Conservation (phyloP, 768 basidiomycete species). For the Tubosaeta sp. region DNA sequence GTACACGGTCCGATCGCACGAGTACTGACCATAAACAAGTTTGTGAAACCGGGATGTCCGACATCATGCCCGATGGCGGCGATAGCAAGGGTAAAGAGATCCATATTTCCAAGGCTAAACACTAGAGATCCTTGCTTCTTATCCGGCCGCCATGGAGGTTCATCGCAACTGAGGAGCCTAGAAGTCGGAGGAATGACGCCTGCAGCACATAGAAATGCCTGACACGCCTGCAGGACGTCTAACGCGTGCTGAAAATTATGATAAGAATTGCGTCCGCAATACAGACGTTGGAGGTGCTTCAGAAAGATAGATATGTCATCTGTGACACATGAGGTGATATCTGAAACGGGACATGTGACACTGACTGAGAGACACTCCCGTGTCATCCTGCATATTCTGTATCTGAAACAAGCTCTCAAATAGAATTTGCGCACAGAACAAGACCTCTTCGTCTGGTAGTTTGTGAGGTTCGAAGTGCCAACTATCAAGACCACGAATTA, state of each 20-base stretch:
- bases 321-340: constrained; percentile 30
- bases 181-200: constrained; percentile 78
- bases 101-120: constrained; percentile 53
- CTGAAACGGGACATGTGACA: constrained; percentile 21
- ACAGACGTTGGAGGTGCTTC: constrained; percentile 85
- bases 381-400: constrained; percentile 62
- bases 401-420: constrained; percentile 84
- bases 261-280: constrained; percentile 88
- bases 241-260: constrained; percentile 98
- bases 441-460: constrained; percentile 76
- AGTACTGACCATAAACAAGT: constrained; percentile 82
- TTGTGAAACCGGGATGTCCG: constrained; percentile 93
- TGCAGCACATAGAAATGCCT: constrained; percentile 76
- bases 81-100: constrained; percentile 81
- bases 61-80: constrained; percentile 98
- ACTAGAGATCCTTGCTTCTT: constrained; percentile 34
- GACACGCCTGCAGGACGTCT: constrained; percentile 92
- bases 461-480: constrained; percentile 93
- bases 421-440: constrained; percentile 76
- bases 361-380: constrained; percentile 58
- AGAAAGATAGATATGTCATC: constrained; percentile 77
- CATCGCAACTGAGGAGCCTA: constrained; percentile 42
- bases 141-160: constrained; percentile 34
- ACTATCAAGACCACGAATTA: constrained; percentile 64
- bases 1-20: neutral